These are phyloP conservation scores for Curvularia sp. DNA, from an alignment of 2,329 filamentous ascomycete genomes.

Conservation along the genomic window DNA sequence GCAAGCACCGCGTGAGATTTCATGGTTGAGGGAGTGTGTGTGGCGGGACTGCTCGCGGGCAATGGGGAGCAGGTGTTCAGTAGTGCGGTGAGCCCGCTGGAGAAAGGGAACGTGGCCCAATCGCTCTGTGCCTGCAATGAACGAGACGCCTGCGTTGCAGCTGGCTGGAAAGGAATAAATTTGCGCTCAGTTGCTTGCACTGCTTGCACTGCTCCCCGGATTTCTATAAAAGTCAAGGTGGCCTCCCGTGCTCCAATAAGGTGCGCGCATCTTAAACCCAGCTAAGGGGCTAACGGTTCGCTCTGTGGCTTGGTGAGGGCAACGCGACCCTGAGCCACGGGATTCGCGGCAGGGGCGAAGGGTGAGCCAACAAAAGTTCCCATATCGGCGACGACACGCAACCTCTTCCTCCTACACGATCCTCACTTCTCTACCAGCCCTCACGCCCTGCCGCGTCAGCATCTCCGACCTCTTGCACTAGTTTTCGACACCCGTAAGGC, in stretches of 20 bases:
- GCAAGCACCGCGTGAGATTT: constrained; percentile 69
- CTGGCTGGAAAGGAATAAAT: constrained; percentile 16
- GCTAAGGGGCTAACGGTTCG: constrained; percentile 18
- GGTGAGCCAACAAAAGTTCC: constrained; percentile 18
- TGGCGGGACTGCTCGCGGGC: constrained; percentile 29
- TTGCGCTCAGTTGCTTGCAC: neutral
- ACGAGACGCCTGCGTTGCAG: constrained; percentile 18
- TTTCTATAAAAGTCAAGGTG: constrained; percentile 16
- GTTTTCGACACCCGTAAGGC: constrained; percentile 38
- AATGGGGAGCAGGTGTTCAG: constrained; percentile 30
- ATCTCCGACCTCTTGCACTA: constrained; percentile 18
- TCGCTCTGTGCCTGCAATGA: constrained; percentile 15
- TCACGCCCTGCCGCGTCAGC: constrained; percentile 38
- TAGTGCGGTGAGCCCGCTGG: constrained; percentile 32
- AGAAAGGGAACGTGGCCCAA: constrained; percentile 39
- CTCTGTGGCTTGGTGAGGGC: constrained; percentile 19
- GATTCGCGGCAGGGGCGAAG: constrained; percentile 28
- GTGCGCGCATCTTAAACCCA: constrained; percentile 17
- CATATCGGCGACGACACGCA: constrained; percentile 9
- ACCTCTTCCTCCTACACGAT: constrained; percentile 20
- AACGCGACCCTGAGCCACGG: constrained; percentile 21
- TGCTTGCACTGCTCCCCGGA: neutral
- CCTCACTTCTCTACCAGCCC: constrained; percentile 11
- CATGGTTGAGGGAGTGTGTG: constrained; percentile 63
- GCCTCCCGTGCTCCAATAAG: constrained; percentile 6